Conservation (phyloP, 768 basidiomycete genomes). For the Tephrocybe sp. region DNA sequence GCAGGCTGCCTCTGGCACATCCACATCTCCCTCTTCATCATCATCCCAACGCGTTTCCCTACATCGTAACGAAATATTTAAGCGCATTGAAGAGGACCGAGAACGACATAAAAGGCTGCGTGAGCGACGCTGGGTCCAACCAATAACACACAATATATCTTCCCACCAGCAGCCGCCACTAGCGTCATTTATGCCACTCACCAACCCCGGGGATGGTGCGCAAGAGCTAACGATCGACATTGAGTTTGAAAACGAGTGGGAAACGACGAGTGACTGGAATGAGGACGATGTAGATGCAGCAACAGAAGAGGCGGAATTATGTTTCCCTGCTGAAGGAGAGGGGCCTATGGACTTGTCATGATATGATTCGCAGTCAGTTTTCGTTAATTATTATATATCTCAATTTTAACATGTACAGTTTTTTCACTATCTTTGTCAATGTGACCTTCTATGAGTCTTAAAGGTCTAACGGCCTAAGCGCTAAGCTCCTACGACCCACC, state of each 20-base stretch:
- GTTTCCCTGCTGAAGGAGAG: conserved; percentile 54
- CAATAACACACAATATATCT: conserved; percentile 51
- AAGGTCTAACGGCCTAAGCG: no score
- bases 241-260: conserved; percentile 90
- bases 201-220: conserved; percentile 47
- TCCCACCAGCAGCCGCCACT: conserved; percentile 42
- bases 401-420: neutral
- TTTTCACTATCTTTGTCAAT: neutral
- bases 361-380: conserved; percentile 15
- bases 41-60: conserved; percentile 32
- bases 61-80: conserved; percentile 68
- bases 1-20: conserved; percentile 12
- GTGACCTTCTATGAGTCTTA: no score
- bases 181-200: conserved; percentile 59
- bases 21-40: conserved; percentile 14
- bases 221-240: conserved; percentile 70
- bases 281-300: conserved; percentile 83
- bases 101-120: conserved; percentile 90
- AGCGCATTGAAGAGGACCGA: conserved; percentile 88
- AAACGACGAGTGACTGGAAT: conserved; percentile 88
- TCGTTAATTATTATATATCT: neutral
- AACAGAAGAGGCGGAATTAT: conserved; percentile 65
- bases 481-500: no score
- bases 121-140: conserved; percentile 91
- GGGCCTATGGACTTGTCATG: conserved; percentile 41